Base-by-base conservation (phyloP, 208 protist species). In the Tetramitus jugosus region DNA sequence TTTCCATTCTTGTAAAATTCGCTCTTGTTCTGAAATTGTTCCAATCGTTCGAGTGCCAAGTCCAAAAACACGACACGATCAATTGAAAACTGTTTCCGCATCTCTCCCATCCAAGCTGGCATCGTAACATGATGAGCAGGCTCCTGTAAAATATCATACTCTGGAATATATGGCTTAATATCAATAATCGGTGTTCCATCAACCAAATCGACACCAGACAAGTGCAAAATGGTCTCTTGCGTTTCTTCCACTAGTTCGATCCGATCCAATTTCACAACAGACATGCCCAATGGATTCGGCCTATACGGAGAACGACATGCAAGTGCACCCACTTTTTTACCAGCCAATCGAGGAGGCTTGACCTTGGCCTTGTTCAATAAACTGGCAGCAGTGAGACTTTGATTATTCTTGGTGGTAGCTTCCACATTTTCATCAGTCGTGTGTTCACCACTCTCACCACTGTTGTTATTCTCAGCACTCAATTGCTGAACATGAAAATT, bases 401-500 rank as follows among this genome's bases (percentile, higher is more conserved):
- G 52, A 42, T 49, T 49, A 0, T 2, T 69, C 8, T 42, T 3
- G n/a, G 7, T 29, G 23, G 10, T 62, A n/a, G 23, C 56, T 37
- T 62, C 35, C n/a, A 37, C n/a, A 62, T 53, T 42, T 20, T 35
- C 43, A 2, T 64, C 31, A 53, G 20, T 49, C 10, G 68, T 33
- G 37, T 62, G 76, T 3, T 37, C 13, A 64, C 39, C 60, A n/a
- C 33, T 60, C 1, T 71, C 20, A 26, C 76, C 42, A 56, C 77
- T 82, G 13, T 45, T 52, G 35, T 78, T 82, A 23, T 76, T 60
- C 42, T 71, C 56, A 60, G 31, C 37, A 53, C 49, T 52, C 56
- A 80, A 65, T 89, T 89, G 0, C 76, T 85, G 45, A n/a, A n/a
- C n/a, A n/a, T n/a, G n/a, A n/a, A n/a, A n/a, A n/a, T 90, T 90